These are phyloP conservation scores for Kuraishia capsulata DNA, from an alignment of 805 yeast genomes.

Conservation along the genomic window DNA sequence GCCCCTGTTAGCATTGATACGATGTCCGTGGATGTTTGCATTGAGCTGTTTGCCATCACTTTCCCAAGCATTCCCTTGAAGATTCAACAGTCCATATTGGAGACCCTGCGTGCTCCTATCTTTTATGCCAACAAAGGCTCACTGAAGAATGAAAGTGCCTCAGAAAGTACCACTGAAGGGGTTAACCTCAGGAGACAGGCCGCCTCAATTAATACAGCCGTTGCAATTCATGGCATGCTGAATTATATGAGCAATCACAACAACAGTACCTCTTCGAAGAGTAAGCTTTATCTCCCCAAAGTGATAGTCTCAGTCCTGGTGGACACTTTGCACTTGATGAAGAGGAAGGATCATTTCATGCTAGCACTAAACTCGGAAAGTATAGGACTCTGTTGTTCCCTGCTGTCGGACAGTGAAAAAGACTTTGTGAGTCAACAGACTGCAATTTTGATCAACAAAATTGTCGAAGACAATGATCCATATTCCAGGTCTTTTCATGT, in stretches of 20 bases:
- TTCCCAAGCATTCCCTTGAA: constrained; percentile 67
- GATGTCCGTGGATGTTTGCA: constrained; percentile 63
- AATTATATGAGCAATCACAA: constrained; percentile 8
- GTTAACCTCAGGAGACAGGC: constrained; percentile 28
- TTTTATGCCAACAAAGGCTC: constrained; percentile 24
- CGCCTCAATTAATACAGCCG: constrained; percentile 48
- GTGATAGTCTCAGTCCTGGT: constrained; percentile 14
- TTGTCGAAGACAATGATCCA: constrained; percentile 61
- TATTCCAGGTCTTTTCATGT: constrained; percentile 51
- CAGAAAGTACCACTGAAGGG: background rate
- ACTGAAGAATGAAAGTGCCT: background rate
- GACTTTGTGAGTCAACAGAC: constrained; percentile 28
- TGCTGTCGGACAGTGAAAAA: constrained; percentile 12
- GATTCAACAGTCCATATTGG: constrained; percentile 83
- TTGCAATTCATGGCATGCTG: constrained; percentile 52
- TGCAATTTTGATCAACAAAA: constrained; percentile 49
- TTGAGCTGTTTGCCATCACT: constrained; percentile 62
- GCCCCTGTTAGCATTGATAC: constrained; percentile 37
- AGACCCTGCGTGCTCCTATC: constrained; percentile 55
- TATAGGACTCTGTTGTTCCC: constrained; percentile 19
- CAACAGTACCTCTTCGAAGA: background rate
- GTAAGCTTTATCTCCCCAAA: constrained; percentile 10
- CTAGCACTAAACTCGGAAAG: constrained; percentile 20
- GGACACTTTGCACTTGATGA: constrained; percentile 16
- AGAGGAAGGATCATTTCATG: constrained; percentile 11